Evolutionary conservation across 1,284 basidiomycete genomes (phyloP).

Genomic region (Psilocybe mexicana): DNA sequence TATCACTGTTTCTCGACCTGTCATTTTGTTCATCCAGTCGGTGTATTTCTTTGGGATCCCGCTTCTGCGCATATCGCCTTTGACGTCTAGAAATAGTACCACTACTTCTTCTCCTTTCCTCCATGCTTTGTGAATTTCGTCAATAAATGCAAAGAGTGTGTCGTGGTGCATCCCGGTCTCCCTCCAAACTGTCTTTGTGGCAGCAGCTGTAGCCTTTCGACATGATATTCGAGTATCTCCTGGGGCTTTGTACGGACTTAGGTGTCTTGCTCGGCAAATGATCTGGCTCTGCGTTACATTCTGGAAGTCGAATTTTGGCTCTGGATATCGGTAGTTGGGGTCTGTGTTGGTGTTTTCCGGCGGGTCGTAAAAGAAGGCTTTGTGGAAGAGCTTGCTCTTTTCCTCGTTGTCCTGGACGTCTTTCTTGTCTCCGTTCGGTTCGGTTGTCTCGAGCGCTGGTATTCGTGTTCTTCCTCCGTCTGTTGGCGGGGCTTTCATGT

Average conservation of each 20-base stretch:
- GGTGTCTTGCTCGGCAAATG: background rate
- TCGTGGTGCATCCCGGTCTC: slow-evolving; percentile 32
- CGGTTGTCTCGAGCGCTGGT: slow-evolving; percentile 26
- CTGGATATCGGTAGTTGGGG: slow-evolving; percentile 24
- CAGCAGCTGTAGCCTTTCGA: slow-evolving; percentile 20
- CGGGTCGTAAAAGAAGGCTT: slow-evolving; percentile 17
- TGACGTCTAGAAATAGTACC: slow-evolving; percentile 39
- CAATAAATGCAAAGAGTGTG: slow-evolving; percentile 37
- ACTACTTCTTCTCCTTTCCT: slow-evolving; percentile 29
- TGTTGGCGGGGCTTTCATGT: slow-evolving; percentile 23
- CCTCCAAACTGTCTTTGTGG: slow-evolving; percentile 39
- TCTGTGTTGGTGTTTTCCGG: slow-evolving; percentile 13
- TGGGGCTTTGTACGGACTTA: slow-evolving; percentile 9
- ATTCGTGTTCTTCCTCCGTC: slow-evolving; percentile 35
- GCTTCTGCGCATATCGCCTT: slow-evolving; percentile 32
- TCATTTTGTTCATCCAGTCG: slow-evolving; percentile 20
- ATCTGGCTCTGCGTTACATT: slow-evolving; percentile 13
- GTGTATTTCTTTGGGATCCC: slow-evolving; percentile 28
- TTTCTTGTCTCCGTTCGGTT: background rate
- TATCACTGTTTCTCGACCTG: slow-evolving; percentile 22
- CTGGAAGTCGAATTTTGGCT: slow-evolving; percentile 18
- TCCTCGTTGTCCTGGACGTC: slow-evolving; percentile 14
- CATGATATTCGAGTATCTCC: slow-evolving; percentile 10
- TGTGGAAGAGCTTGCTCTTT: slow-evolving; percentile 13
- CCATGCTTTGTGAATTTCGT: slow-evolving; percentile 36